These are phyloP conservation scores for Neurospora sp. DNA, from an alignment of 495 filamentous ascomycete genomes.

Conservation along the genomic window DNA sequence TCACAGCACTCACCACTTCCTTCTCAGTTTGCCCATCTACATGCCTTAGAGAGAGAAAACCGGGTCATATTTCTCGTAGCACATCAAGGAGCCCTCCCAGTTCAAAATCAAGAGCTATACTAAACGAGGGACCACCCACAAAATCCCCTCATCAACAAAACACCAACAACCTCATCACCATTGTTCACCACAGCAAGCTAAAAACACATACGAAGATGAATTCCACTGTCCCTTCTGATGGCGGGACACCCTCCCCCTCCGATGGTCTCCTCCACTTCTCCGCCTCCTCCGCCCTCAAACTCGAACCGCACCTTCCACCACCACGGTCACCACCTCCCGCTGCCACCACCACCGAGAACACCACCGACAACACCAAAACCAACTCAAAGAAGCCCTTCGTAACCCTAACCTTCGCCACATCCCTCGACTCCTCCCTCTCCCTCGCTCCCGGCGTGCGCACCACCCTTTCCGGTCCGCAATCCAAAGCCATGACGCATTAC, in stretches of 20 bases:
- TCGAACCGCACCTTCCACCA: conserved; percentile 6
- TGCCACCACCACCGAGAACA: background rate
- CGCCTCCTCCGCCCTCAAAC: background rate
- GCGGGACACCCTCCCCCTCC: background rate
- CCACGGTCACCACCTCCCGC: background rate
- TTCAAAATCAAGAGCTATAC: too few relatives aligned
- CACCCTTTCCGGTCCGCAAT: conserved; percentile 63
- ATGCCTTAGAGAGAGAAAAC: too few relatives aligned
- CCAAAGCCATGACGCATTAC: conserved; percentile 88
- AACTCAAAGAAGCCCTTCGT: conserved; percentile 18
- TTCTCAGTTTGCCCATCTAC: background rate
- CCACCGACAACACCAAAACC: background rate
- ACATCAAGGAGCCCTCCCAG: too few relatives aligned
- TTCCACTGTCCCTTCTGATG: background rate
- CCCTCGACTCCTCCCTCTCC: conserved; percentile 72
- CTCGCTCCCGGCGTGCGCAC: conserved; percentile 68
- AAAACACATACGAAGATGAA: background rate
- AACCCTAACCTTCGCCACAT: conserved; percentile 84
- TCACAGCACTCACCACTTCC: background rate
- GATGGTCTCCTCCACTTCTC: conserved; percentile 6
- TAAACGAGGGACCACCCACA: background rate
- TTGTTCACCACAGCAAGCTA: background rate
- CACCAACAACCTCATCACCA: background rate
- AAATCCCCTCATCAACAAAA: background rate
- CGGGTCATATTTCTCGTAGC: too few relatives aligned